phyloP scores from a whole-genome alignment of 768 basidiomycete genomes.

The Termitomyces sp. region DNA sequence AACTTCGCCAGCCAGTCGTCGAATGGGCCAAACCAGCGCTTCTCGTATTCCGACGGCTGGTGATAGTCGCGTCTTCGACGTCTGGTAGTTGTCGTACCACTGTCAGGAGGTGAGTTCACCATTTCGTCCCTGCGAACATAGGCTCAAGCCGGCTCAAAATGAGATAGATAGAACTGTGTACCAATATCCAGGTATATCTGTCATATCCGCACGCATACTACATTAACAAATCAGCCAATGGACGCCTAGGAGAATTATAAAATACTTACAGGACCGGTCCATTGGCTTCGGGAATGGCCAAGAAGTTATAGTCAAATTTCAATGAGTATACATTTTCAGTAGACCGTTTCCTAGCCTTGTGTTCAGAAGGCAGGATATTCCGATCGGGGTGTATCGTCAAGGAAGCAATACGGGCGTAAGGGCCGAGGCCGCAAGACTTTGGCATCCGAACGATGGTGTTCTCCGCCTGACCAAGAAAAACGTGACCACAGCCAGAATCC shows the following conservation, averaged over 20 bases:
- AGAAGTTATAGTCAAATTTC: constrained; percentile 1
- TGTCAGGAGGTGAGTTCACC: background rate
- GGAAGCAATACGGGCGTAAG: constrained; percentile 1
- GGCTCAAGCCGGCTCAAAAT: background rate
- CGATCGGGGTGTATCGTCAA: background rate
- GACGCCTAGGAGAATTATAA: background rate
- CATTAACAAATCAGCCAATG: background rate
- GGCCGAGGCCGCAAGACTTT: background rate
- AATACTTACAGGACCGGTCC: background rate
- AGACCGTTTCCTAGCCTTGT: background rate
- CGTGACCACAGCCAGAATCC: constrained; percentile 4
- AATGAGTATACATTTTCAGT: constrained; percentile 1
- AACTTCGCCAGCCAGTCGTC: background rate
- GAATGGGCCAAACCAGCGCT: constrained; percentile 1
- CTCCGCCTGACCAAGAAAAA: background rate
- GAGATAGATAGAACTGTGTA: background rate
- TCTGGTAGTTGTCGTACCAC: background rate
- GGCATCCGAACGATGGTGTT: constrained; percentile 1
- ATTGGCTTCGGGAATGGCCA: background rate
- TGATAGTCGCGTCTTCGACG: background rate
- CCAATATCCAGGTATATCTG: constrained; percentile 6
- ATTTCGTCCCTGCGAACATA: background rate
- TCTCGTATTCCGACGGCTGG: background rate
- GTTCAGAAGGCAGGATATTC: background rate
- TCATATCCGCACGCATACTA: constrained; percentile 6